Evolutionary conservation across 2,329 filamentous ascomycete species (phyloP).

Genomic region (Pochonia chlamydosporia): DNA sequence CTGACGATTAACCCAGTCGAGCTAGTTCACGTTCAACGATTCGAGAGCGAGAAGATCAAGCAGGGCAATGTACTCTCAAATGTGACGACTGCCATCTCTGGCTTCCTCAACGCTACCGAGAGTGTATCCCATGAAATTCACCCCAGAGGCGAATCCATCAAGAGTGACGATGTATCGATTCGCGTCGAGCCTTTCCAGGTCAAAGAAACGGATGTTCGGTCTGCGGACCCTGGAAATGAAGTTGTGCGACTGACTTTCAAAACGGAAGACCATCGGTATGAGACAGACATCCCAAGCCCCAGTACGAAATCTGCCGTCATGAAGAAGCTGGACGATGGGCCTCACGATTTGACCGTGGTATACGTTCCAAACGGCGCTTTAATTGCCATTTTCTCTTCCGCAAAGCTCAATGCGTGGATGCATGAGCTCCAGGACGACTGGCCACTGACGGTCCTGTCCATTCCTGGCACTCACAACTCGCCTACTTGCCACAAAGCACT

Average conservation of each 20-base stretch:
- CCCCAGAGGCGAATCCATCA: slow-evolving; percentile 54
- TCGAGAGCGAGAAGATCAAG: slow-evolving; percentile 45
- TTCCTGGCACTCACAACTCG: slow-evolving; percentile 94
- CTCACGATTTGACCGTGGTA: slow-evolving; percentile 59
- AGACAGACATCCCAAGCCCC: slow-evolving; percentile 65
- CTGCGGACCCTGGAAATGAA: slow-evolving; percentile 55
- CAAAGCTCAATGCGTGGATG: slow-evolving; percentile 76
- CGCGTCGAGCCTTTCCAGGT: slow-evolving; percentile 63
- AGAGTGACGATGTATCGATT: slow-evolving; percentile 56
- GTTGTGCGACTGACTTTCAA: slow-evolving; percentile 71
- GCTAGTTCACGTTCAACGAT: slow-evolving; percentile 68
- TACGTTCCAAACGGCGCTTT: slow-evolving; percentile 53
- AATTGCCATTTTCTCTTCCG: slow-evolving; percentile 64
- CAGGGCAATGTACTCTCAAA: slow-evolving; percentile 38
- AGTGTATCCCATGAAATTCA: slow-evolving; percentile 22
- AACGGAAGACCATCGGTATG: slow-evolving; percentile 51
- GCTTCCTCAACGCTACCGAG: slow-evolving; percentile 38
- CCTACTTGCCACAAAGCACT: slow-evolving; percentile 79
- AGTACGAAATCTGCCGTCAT: slow-evolving; percentile 55
- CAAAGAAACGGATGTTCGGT: slow-evolving; percentile 48
- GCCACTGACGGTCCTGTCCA: slow-evolving; percentile 74
- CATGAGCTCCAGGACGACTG: slow-evolving; percentile 62
- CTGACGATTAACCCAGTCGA: slow-evolving; percentile 68
- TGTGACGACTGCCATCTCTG: slow-evolving; percentile 35
- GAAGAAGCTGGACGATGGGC: slow-evolving; percentile 44